Base-by-base conservation (phyloP, 495 filamentous ascomycete species). In the Venustampulla echinocandica region DNA sequence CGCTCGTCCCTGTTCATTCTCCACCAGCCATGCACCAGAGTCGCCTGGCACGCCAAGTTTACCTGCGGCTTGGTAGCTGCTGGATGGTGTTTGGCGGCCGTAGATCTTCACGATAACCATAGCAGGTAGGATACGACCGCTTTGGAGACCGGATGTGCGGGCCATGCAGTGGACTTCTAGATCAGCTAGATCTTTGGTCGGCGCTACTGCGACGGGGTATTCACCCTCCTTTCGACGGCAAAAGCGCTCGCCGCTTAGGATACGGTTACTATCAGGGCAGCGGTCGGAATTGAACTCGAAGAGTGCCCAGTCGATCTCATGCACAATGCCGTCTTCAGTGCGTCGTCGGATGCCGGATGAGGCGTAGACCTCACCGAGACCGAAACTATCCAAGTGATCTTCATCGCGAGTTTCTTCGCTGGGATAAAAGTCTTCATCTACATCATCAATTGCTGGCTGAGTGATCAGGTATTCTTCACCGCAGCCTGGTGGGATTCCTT, bases 231-330 rank as follows among this genome's bases (percentile, higher is more conserved):
- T 43, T 13, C n/a, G 6, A 13, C 22, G 23, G 27, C 57, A 32
- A 63, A 60, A 61, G 48, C 61, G 52, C 39, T 58, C 58, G 10
- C 63, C 53, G n/a, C 69, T 68, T 42, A 75, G 65, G 47, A 73
- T 60, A 80, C 40, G 22, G 34, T 57, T 79, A 11, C 76, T 64
- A 53, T 94, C 94, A n/a, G 87, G 83, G 43, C 80, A 68, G 10
- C 90, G 78, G 14, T 79, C 71, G 6, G 81, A 68, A 15, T 81
- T 65, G 41, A 97, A 83, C 58, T 89, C 82, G 49, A 97, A 85
- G 9, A 97, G 66, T 0, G 90, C 89, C 90, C 90, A 97, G 61
- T 97, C 90, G 49, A 97, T 89, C 61, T 97, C 90, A 55, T 97
- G 90, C 11, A 84, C 73, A 10, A 90, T 63, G 4, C 76, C 76